Percentiles rank a stretch among this genome's conserved stretches.
These are phyloP conservation scores for Lachancea quebecensis DNA, from an alignment of 805 yeast species.

Conservation along the genomic window DNA sequence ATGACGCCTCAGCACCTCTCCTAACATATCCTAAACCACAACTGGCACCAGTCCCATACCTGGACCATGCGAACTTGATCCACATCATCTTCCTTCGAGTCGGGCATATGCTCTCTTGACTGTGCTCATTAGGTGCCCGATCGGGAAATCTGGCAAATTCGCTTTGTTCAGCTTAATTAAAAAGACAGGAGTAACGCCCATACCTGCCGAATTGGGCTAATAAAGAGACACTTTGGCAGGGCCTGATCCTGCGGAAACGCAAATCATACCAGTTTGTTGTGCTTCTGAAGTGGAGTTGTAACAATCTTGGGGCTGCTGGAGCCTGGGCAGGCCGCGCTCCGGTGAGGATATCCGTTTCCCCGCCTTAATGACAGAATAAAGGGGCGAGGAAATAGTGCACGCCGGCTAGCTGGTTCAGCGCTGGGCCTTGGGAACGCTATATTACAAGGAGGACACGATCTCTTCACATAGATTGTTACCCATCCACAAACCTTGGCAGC, in stretches of 20 bases:
- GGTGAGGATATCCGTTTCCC: too few relatives aligned
- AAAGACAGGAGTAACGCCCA: not conserved
- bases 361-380: too few relatives aligned
- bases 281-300: too few relatives aligned
- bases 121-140: slow-evolving; percentile 2
- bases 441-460: too few relatives aligned
- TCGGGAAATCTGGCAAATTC: slow-evolving; percentile 2
- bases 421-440: too few relatives aligned
- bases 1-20: not conserved
- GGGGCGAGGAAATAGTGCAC: too few relatives aligned
- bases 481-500: too few relatives aligned
- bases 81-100: not conserved
- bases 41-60: not conserved
- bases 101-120: not conserved
- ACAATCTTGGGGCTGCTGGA: too few relatives aligned
- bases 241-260: not conserved
- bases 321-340: too few relatives aligned
- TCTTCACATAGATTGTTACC: too few relatives aligned
- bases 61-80: not conserved
- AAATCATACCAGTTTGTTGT: too few relatives aligned
- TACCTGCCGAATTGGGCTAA: not conserved
- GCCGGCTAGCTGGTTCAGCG: too few relatives aligned
- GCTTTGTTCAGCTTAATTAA: not conserved
- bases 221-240: not conserved
- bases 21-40: slow-evolving; percentile 2